Percentiles rank a stretch among this genome's conserved stretches.
Evolutionary conservation across 192 early-diverging fungal species (phyloP).

Genomic region (Pecoramyces ruminantium): DNA sequence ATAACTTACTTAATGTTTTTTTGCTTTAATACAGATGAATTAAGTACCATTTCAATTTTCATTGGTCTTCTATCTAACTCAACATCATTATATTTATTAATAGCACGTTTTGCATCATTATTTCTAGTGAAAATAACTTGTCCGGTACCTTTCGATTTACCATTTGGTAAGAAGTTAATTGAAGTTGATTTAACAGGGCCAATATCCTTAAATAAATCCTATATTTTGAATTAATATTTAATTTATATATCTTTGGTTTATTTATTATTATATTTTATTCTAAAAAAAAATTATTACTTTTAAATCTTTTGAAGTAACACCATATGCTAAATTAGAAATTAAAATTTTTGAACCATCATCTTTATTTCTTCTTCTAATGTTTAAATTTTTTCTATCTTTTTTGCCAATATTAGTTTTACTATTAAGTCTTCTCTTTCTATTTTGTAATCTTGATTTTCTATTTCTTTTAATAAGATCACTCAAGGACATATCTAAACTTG

Average conservation of each 20-base stretch:
- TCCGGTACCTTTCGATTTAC: neutral
- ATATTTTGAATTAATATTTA: neutral
- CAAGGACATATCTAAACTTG: neutral
- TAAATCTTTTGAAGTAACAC: neutral
- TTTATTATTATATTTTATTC: neutral
- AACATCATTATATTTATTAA: neutral
- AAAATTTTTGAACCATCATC: neutral
- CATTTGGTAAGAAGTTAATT: neutral
- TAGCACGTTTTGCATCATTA: neutral
- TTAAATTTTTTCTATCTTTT: neutral
- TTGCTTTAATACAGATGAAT: neutral
- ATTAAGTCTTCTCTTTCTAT: neutral
- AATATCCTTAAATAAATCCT: neutral
- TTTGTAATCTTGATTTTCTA: neutral
- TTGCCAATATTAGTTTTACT: neutral
- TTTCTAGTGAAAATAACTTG: neutral
- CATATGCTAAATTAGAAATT: neutral
- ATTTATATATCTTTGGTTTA: neutral
- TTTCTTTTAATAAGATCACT: neutral
- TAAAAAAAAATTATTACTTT: too few species aligned
- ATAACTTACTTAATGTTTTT: too few species aligned
- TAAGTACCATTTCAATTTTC: neutral
- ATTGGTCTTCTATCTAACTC: neutral
- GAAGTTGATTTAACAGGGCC: neutral
- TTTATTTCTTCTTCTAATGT: neutral